Evolutionary conservation across 2,329 filamentous ascomycete genomes (phyloP).

Genomic region (Tolypocladium ovalisporum): DNA sequence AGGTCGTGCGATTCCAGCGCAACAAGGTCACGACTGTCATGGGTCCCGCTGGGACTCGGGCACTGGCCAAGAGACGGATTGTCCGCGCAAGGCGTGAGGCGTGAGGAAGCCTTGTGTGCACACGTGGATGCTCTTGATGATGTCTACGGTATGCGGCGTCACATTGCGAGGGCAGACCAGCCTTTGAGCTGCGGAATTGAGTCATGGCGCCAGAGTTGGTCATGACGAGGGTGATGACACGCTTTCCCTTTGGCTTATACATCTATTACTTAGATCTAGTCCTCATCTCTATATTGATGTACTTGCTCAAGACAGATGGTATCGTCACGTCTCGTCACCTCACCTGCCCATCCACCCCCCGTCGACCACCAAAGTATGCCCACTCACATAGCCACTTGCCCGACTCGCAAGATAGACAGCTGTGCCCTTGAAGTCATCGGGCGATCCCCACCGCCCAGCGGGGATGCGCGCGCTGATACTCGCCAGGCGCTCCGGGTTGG

Average conservation of each 20-base stretch:
- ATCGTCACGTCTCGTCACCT: neutral
- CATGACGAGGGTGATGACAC: neutral
- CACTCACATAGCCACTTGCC: slow-evolving; percentile 72
- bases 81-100: slow-evolving; percentile 10
- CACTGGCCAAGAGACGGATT: slow-evolving; percentile 12
- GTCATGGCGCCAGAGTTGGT: neutral
- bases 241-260: neutral
- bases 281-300: neutral
- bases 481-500: slow-evolving; percentile 55
- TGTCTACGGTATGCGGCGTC: neutral
- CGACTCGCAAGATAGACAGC: slow-evolving; percentile 66
- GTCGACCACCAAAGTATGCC: slow-evolving; percentile 74
- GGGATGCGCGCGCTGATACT: slow-evolving; percentile 75
- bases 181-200: neutral
- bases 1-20: slow-evolving; percentile 11
- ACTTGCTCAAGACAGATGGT: neutral
- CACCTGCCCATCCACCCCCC: slow-evolving; percentile 89
- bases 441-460: slow-evolving; percentile 69
- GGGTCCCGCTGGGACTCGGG: slow-evolving; percentile 7
- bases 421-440: slow-evolving; percentile 81
- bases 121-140: neutral
- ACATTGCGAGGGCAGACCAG: neutral
- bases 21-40: slow-evolving; percentile 12
- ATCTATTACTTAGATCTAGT: too few species aligned
- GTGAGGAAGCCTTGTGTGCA: neutral